These are phyloP conservation scores for Aspergillus pseudoterreus DNA, from an alignment of 2,329 filamentous ascomycete genomes.

Conservation along the genomic window DNA sequence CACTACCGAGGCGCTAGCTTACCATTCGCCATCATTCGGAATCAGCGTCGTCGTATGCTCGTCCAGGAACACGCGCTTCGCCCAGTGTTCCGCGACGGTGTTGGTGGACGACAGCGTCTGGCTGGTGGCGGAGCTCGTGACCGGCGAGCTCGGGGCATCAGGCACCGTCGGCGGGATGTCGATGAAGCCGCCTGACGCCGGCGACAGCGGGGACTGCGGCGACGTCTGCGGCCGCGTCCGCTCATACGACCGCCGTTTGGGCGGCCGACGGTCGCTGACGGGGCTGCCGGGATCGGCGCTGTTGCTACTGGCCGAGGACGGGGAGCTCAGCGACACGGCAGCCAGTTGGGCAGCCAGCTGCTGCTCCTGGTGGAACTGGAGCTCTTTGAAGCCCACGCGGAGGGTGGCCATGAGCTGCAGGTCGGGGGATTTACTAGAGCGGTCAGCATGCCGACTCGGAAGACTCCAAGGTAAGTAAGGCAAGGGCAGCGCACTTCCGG, in stretches of 20 bases:
- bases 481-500: conserved; percentile 42
- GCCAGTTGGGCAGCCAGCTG: conserved; percentile 25
- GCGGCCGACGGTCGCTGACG: conserved; percentile 23
- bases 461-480: background rate
- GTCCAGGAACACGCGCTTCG: conserved; percentile 35
- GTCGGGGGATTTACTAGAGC: conserved; percentile 18
- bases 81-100: conserved; percentile 38
- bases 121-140: conserved; percentile 29
- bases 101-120: conserved; percentile 27
- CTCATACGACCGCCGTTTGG: conserved; percentile 34
- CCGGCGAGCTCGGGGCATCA: conserved; percentile 32
- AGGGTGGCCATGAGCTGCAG: conserved; percentile 21
- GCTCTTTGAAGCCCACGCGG: conserved; percentile 21
- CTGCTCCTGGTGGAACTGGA: conserved; percentile 28
- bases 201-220: conserved; percentile 25
- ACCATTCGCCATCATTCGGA: conserved; percentile 28
- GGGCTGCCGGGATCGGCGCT: conserved; percentile 26
- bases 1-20: conserved; percentile 4
- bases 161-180: conserved; percentile 29
- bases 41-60: conserved; percentile 27
- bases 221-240: conserved; percentile 26
- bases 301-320: conserved; percentile 24
- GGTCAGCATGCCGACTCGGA: too few relatives aligned
- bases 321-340: conserved; percentile 22
- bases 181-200: conserved; percentile 27